A percentile compares a stretch with the other conserved stretches of the same genome.
Evolutionary conservation across 2,329 filamentous ascomycete species (phyloP).

Genomic region (Pezicula rhizophila): DNA sequence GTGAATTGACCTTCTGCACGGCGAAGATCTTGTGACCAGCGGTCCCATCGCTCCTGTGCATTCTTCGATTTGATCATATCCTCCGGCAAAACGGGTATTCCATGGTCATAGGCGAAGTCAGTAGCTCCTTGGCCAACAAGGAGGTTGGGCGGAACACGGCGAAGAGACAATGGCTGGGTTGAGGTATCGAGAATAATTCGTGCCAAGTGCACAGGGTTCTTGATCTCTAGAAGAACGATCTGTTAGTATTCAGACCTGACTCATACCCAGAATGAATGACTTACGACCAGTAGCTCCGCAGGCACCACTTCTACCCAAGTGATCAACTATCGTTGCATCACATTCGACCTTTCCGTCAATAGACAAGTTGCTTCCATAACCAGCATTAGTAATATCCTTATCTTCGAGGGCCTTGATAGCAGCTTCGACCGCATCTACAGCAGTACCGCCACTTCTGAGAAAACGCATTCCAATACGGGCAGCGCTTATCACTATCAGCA

Average conservation of each 20-base stretch:
- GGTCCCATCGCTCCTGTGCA: constrained; percentile 70
- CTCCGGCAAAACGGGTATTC: constrained; percentile 66
- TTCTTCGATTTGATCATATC: constrained; percentile 75
- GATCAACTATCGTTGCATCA: constrained; percentile 89
- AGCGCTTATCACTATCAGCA: constrained; percentile 49
- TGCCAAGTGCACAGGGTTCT: constrained; percentile 85
- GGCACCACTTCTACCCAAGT: constrained; percentile 84
- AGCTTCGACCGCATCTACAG: constrained; percentile 83
- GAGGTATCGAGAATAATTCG: constrained; percentile 76
- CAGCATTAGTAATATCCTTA: constrained; percentile 91
- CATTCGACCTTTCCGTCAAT: constrained; percentile 90
- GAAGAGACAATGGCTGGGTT: constrained; percentile 70
- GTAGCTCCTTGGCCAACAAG: constrained; percentile 81
- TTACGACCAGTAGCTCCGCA: constrained; percentile 85
- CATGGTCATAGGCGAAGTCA: constrained; percentile 76
- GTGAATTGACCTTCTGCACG: constrained; percentile 43
- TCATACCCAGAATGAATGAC: constrained; percentile 30
- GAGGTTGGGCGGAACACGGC: constrained; percentile 87
- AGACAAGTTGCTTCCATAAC: constrained; percentile 89
- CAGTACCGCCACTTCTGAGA: constrained; percentile 69
- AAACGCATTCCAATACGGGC: constrained; percentile 78
- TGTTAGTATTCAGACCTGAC: constrained; percentile 6
- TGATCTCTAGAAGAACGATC: constrained; percentile 59
- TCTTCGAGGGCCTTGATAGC: constrained; percentile 87
- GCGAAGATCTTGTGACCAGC: constrained; percentile 71